A percentile compares a stretch with the other conserved stretches of the same genome.
Evolutionary conservation across 1,284 basidiomycete species (phyloP).

Genomic region (Boletus semigastroideus): DNA sequence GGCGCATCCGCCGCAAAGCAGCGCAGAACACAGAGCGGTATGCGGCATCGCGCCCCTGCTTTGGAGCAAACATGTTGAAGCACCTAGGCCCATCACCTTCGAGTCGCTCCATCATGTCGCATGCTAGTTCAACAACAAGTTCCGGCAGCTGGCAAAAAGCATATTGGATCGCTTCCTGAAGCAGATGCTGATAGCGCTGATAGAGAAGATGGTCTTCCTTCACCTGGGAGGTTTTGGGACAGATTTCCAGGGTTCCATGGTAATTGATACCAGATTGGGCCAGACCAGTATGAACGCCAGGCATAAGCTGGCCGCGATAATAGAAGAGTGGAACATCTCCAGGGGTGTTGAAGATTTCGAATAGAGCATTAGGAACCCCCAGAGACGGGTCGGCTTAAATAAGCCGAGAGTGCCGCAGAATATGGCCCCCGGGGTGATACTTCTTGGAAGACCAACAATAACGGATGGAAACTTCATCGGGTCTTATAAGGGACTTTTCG

Average conservation of each 20-base stretch:
- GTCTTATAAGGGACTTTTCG: conserved; percentile 1
- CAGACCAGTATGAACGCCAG: conserved; percentile 1
- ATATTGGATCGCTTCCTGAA: conserved; percentile 10
- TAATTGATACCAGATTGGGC: conserved; percentile 10
- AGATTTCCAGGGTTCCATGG: conserved; percentile 10
- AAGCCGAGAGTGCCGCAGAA: conserved; percentile 15
- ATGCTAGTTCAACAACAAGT: conserved; percentile 10
- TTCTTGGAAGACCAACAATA: conserved; percentile 11
- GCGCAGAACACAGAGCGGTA: conserved; percentile 9
- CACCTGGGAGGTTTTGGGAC: conserved; percentile 4
- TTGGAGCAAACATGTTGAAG: conserved; percentile 1
- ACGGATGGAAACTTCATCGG: conserved; percentile 14
- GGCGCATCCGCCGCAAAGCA: neutral
- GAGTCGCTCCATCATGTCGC: conserved; percentile 3
- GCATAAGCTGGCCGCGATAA: conserved; percentile 15
- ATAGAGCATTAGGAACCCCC: conserved; percentile 14
- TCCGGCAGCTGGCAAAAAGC: conserved; percentile 13
- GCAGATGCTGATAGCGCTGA: conserved; percentile 9
- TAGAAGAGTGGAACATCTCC: conserved; percentile 7
- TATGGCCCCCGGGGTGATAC: conserved; percentile 6
- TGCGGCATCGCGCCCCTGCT: neutral
- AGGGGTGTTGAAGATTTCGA: conserved; percentile 14
- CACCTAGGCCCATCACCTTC: neutral
- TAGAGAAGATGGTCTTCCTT: conserved; percentile 11
- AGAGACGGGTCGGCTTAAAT: conserved; percentile 6